Conservation (phyloP, 768 basidiomycete genomes). For the Auriscalpium microsporum region DNA sequence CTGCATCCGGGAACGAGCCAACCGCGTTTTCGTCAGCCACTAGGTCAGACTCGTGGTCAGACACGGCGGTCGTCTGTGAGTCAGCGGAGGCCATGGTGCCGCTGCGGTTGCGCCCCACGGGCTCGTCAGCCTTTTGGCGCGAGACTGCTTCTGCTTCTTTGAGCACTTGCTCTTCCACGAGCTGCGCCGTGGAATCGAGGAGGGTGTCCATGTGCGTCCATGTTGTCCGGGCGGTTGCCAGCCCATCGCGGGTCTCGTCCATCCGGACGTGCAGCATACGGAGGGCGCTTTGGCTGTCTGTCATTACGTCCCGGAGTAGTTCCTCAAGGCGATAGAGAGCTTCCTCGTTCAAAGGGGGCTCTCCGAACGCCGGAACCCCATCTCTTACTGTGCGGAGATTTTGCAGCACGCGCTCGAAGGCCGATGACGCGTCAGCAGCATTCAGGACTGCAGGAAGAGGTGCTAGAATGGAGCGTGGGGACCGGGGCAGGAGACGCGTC, state of each 20-base stretch:
- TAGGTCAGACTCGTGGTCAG: slow-evolving; percentile 7
- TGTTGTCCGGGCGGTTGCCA: slow-evolving; percentile 37
- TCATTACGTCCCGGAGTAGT: slow-evolving; percentile 39
- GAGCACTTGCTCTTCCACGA: slow-evolving; percentile 37
- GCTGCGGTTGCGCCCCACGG: slow-evolving; percentile 22
- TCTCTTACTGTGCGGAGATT: slow-evolving; percentile 45
- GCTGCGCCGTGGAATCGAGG: slow-evolving; percentile 34
- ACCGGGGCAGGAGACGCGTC: slow-evolving; percentile 9
- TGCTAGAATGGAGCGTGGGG: neutral
- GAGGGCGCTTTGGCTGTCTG: slow-evolving; percentile 38
- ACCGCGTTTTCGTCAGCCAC: neutral
- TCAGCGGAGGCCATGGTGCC: slow-evolving; percentile 56
- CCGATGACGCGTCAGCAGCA: slow-evolving; percentile 28
- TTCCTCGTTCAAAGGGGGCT: slow-evolving; percentile 28
- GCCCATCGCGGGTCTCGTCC: slow-evolving; percentile 41
- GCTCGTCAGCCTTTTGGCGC: slow-evolving; percentile 6
- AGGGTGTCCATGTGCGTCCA: slow-evolving; percentile 37
- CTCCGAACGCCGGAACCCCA: slow-evolving; percentile 15
- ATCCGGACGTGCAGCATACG: slow-evolving; percentile 44
- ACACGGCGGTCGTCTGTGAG: slow-evolving; percentile 49
- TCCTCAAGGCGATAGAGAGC: slow-evolving; percentile 37
- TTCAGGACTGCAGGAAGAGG: slow-evolving; percentile 35
- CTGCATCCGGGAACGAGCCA: neutral
- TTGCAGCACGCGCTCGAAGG: slow-evolving; percentile 39
- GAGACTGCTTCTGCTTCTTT: slow-evolving; percentile 28